Conservation (phyloP, 306 rosid genomes). For the Parietaria judaica region DNA sequence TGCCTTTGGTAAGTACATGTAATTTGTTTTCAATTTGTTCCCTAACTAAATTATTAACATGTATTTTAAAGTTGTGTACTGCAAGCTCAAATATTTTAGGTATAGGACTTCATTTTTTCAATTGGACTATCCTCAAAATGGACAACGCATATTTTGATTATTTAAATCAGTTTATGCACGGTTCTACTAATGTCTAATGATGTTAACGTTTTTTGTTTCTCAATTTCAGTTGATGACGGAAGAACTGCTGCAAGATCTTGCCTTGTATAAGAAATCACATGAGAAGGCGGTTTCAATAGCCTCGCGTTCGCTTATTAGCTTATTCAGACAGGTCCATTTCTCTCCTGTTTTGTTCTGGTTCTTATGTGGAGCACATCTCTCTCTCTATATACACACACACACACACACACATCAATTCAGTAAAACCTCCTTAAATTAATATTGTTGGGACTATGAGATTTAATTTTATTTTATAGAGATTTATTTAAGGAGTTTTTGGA, state of each 20-base stretch:
- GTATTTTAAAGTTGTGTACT: constrained; percentile 11
- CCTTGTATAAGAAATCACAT: constrained; percentile 80
- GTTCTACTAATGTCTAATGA: neutral
- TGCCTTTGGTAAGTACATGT: constrained; percentile 68
- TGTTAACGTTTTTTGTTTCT: constrained; percentile 15
- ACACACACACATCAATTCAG: too few relatives aligned
- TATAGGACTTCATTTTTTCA: neutral
- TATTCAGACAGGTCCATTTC: constrained; percentile 66
- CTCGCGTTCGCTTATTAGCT: constrained; percentile 72
- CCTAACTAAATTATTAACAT: neutral
- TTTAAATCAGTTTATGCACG: neutral
- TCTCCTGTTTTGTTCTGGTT: neutral
- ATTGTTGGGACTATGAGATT: too few relatives aligned
- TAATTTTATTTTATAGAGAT: too few relatives aligned
- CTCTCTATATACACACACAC: neutral
- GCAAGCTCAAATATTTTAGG: neutral
- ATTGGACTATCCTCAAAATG: neutral
- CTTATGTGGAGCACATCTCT: neutral
- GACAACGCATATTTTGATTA: neutral
- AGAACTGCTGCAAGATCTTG: constrained; percentile 92
- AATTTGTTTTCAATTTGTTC: constrained; percentile 11
- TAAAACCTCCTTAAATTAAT: too few relatives aligned
- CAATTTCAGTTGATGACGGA: constrained; percentile 73
- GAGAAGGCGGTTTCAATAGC: constrained; percentile 87
- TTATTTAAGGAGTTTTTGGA: too few relatives aligned